phyloP scores from a whole-genome alignment of 129 eudicot species.

The Glebionis coronaria region DNA sequence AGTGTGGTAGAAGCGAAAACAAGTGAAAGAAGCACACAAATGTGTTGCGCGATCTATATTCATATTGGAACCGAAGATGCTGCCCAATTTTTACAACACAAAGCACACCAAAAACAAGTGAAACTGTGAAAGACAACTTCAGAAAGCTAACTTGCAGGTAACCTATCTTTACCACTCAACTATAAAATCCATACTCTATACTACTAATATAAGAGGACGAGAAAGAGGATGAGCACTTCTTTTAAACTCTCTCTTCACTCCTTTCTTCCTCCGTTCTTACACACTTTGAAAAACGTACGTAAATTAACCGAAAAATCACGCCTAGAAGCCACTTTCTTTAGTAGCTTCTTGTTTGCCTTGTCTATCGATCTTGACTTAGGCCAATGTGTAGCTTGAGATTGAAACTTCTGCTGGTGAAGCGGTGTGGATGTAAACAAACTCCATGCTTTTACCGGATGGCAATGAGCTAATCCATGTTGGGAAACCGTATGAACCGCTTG shows the following conservation, averaged over 20 bases:
- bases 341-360: not conserved
- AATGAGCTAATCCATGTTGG: slow-evolving; percentile 78
- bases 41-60: slow-evolving; percentile 22
- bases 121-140: slow-evolving; percentile 22
- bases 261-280: slow-evolving; percentile 65
- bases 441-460: slow-evolving; percentile 82
- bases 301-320: slow-evolving; percentile 29
- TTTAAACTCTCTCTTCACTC: slow-evolving; percentile 79
- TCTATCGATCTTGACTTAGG: slow-evolving; percentile 26
- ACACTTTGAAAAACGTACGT: slow-evolving; percentile 28
- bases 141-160: slow-evolving; percentile 16
- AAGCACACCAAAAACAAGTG: slow-evolving; percentile 30
- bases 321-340: too few relatives aligned
- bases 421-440: slow-evolving; percentile 79
- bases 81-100: slow-evolving; percentile 24
- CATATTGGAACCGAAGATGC: slow-evolving; percentile 20
- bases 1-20: not conserved
- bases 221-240: slow-evolving; percentile 98
- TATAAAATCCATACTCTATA: slow-evolving; percentile 23
- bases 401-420: slow-evolving; percentile 70
- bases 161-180: slow-evolving; percentile 11
- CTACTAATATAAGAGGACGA: slow-evolving; percentile 50
- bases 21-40: not conserved
- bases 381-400: slow-evolving; percentile 65
- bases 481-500: slow-evolving; percentile 61